Base-by-base conservation (phyloP, 441 rosid species). In the Gossypium gossypioides region DNA sequence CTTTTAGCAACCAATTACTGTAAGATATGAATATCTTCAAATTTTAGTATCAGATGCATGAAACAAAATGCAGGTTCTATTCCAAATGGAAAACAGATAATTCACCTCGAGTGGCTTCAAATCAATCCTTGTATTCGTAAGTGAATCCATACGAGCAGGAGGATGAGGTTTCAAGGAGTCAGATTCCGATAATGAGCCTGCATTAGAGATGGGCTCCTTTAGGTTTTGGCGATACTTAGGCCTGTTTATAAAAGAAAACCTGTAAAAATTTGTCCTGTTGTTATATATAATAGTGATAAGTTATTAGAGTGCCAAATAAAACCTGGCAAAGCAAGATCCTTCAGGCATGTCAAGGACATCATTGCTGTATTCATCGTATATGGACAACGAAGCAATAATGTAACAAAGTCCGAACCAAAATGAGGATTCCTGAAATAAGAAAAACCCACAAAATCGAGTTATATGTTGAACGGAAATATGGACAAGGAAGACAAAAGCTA, bases 301-400 rank as follows among this genome's bases (percentile, higher is more conserved):
- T 68, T 16, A 63, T 32, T 32, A 15, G 44, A 48, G 68, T 75
- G 75, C 22, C 4, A 52, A 72, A 77, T 48, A 19, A 71, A 74
- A 88, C 90, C 97, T 92, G 1, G 96, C 92, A 83, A 95, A 89
- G 84, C 95, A 95, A 79, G 99, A 89, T 76, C 97, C 96, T 81
- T 91, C 99, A 0, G 86, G 89, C 97, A 92, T 82, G 86, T 87
- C 97, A 62, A 95, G 92, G 68, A 88, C 70, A 72, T 95, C 99
- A 13, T 91, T 95, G 80, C 97, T 89, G 86, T 95, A 92, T 81
- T 95, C 99, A 54, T 95, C 97, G 13, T 87, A 92, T 37, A 95
- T 83, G 6, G 99, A 81, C 81, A 90, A 77, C 22, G 96, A 87
- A 19, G 99, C 92, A 24, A 91, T 76, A 58, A 91, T 78, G 75